Percentiles rank a stretch among this genome's conserved stretches.
phyloP scores from a whole-genome alignment of 106 monocot species.

The Dactylorhiza incarnata region DNA sequence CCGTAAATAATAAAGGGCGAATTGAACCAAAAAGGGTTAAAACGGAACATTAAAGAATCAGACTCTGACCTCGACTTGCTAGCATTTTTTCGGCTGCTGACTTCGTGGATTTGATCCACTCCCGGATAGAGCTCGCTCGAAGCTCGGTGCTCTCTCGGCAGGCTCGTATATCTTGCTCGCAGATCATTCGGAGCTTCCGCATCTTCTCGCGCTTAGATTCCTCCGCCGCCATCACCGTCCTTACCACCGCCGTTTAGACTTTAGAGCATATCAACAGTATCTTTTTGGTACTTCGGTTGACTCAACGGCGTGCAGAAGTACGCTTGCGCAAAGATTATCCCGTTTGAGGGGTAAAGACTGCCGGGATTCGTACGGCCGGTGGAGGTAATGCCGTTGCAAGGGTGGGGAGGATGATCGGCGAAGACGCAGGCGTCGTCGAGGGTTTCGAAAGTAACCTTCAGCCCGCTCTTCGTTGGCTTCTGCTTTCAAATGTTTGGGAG shows the following conservation, averaged over 20 bases:
- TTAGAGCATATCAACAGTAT: not conserved
- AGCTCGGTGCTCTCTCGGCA: constrained; percentile 13
- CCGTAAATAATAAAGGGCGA: not conserved
- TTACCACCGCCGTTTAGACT: not conserved
- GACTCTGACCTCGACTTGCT: constrained; percentile 24
- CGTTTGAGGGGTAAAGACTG: not conserved
- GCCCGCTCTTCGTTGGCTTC: not conserved
- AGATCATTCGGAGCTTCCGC: constrained; percentile 26
- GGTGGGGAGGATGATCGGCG: not conserved
- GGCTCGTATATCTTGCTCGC: constrained; percentile 23
- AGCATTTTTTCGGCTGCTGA: constrained; percentile 22
- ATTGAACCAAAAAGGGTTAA: not conserved
- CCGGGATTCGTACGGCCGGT: not conserved
- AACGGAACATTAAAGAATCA: not conserved
- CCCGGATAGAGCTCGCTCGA: constrained; percentile 23
- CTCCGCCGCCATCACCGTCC: constrained; percentile 7
- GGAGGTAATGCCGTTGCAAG: not conserved
- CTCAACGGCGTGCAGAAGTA: not conserved
- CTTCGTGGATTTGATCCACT: constrained; percentile 25
- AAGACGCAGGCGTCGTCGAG: not conserved
- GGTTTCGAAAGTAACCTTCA: not conserved
- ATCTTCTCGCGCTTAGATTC: constrained; percentile 16
- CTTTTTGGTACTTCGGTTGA: not conserved
- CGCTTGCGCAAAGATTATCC: not conserved
- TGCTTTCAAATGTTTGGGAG: not conserved